phyloP scores from a whole-genome alignment of 306 rosid species.

The Prunus campanulata region DNA sequence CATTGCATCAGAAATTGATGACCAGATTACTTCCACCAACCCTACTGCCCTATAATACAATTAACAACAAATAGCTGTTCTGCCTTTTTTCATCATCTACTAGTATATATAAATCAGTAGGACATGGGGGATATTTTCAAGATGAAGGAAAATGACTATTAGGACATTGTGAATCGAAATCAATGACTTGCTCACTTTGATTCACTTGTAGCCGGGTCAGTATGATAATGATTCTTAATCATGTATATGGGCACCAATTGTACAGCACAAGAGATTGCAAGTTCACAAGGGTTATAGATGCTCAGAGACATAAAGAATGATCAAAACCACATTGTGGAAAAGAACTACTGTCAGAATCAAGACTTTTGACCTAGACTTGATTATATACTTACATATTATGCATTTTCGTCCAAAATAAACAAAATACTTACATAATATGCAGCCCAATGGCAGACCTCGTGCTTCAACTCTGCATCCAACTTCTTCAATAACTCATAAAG shows the following conservation, averaged over 20 bases:
- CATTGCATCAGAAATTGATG: background rate
- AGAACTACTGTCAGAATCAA: background rate
- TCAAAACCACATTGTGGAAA: slow-evolving; percentile 8
- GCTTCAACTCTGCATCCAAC: slow-evolving; percentile 88
- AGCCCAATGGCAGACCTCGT: slow-evolving; percentile 96
- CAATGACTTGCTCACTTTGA: background rate
- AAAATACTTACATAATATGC: slow-evolving; percentile 44
- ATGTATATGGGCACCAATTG: background rate
- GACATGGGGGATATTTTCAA: background rate
- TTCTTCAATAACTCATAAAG: slow-evolving; percentile 75
- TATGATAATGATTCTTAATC: background rate
- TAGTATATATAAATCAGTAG: background rate
- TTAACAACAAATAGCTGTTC: background rate
- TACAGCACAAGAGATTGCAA: background rate
- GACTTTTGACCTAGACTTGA: slow-evolving; percentile 3
- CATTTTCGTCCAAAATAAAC: too few relatives aligned
- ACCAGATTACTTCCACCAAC: background rate
- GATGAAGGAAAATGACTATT: background rate
- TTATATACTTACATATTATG: background rate
- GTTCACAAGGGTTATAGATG: background rate
- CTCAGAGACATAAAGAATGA: background rate
- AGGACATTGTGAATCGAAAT: background rate
- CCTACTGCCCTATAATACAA: background rate
- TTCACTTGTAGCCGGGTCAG: background rate
- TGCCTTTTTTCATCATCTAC: background rate